Evolutionary conservation across 805 yeast genomes (phyloP).

Genomic region (Wickerhamiella lipophila): DNA sequence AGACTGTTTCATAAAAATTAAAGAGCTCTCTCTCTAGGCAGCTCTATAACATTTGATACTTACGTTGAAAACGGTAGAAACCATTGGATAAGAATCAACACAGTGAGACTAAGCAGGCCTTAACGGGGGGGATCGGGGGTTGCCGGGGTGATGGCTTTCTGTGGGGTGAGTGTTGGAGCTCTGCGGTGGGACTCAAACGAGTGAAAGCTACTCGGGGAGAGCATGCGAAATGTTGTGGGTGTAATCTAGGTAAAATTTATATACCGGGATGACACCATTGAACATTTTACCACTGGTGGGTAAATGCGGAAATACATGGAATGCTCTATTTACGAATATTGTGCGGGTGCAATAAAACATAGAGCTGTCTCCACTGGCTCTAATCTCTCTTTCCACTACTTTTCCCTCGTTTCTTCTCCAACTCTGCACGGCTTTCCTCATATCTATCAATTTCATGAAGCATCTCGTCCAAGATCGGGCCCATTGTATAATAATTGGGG

Average conservation of each 20-base stretch:
- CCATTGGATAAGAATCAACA: constrained; percentile 13
- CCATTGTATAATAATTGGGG: constrained; percentile 17
- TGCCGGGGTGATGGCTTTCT: background rate
- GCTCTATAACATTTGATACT: constrained; percentile 3
- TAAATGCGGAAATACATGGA: too few relatives aligned
- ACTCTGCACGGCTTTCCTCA: background rate
- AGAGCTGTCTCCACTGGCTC: too few relatives aligned
- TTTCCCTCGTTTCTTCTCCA: background rate
- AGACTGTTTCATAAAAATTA: background rate
- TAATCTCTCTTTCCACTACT: too few relatives aligned
- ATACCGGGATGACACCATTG: too few relatives aligned
- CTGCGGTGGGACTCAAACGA: too few relatives aligned
- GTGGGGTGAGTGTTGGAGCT: too few relatives aligned
- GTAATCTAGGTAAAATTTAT: too few relatives aligned
- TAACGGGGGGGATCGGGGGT: background rate
- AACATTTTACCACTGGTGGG: too few relatives aligned
- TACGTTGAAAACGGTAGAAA: constrained; percentile 23
- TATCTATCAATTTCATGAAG: constrained; percentile 15
- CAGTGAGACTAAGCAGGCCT: constrained; percentile 1
- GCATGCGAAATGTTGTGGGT: too few relatives aligned
- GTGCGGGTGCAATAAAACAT: too few relatives aligned
- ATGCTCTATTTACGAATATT: too few relatives aligned
- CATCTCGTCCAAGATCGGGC: constrained; percentile 20
- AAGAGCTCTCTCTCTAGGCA: background rate
- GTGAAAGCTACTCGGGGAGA: too few relatives aligned